phyloP scores from a whole-genome alignment of 2,329 filamentous ascomycete species.

The Hypoxylon rubiginosum region DNA sequence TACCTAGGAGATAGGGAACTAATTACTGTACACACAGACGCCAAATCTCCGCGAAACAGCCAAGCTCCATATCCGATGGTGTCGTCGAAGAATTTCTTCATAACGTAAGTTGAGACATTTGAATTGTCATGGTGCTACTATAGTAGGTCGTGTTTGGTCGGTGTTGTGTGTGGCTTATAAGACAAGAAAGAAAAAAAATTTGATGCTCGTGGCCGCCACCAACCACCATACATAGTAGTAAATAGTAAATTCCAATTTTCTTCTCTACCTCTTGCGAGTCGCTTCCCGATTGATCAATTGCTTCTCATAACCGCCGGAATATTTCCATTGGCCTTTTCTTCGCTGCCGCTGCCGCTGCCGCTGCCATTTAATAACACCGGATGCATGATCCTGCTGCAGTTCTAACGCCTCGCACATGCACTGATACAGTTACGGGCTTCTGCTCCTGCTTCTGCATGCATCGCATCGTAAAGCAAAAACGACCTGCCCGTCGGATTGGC shows the following conservation, averaged over 20 bases:
- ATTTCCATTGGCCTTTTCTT: conserved; percentile 19
- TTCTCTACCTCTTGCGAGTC: not conserved
- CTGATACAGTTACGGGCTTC: conserved; percentile 26
- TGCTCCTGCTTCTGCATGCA: conserved; percentile 21
- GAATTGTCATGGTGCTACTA: not conserved
- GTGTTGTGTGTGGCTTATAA: not conserved
- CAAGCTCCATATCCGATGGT: conserved; percentile 11
- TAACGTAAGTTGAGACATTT: conserved; percentile 3
- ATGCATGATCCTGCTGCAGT: conserved; percentile 40
- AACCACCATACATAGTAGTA: too few relatives aligned
- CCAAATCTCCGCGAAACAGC: conserved; percentile 26
- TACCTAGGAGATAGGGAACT: not conserved
- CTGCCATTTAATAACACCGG: conserved; percentile 31
- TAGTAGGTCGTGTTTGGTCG: not conserved
- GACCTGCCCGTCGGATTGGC: conserved; percentile 22
- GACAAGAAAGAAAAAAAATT: not conserved
- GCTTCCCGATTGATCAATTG: conserved; percentile 27
- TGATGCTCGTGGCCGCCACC: conserved; percentile 16
- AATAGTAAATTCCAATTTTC: not conserved
- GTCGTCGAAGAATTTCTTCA: conserved; percentile 5
- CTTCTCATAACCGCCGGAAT: conserved; percentile 4
- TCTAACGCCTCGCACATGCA: conserved; percentile 16
- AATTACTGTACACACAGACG: conserved; percentile 29
- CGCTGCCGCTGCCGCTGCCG: too few relatives aligned
- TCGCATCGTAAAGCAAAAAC: conserved; percentile 16